These are phyloP conservation scores for Xylaria sp. DNA, from an alignment of 495 filamentous ascomycete species.

Conservation along the genomic window DNA sequence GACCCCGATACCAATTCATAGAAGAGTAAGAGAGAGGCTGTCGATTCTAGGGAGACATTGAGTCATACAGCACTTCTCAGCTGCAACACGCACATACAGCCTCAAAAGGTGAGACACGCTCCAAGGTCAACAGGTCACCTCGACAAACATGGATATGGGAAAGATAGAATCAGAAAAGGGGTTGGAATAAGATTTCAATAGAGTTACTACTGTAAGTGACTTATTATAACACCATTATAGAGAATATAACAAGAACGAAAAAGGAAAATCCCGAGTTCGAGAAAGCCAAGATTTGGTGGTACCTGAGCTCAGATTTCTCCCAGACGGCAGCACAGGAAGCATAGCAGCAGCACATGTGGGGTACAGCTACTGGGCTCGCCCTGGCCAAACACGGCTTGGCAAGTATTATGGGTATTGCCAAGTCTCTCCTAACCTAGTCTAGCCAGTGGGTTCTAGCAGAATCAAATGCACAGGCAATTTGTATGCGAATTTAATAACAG, in stretches of 20 bases:
- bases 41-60: neutral
- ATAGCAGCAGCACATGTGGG: too few relatives aligned
- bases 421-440: too few relatives aligned
- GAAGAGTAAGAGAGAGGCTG: neutral
- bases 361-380: too few relatives aligned
- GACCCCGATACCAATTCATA: neutral
- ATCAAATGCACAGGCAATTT: too few relatives aligned
- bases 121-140: neutral
- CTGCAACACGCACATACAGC: neutral
- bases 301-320: too few relatives aligned
- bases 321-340: too few relatives aligned
- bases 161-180: neutral
- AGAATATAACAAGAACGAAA: neutral
- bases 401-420: too few relatives aligned
- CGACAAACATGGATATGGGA: neutral
- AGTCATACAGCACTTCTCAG: neutral
- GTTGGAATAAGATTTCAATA: neutral
- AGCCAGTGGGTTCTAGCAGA: too few relatives aligned
- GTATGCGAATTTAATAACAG: too few relatives aligned
- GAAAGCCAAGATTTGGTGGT: neutral
- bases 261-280: neutral
- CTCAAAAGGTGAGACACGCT: neutral
- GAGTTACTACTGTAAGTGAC: neutral
- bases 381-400: too few relatives aligned
- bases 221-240: neutral